Conservation (phyloP, 345 rosid species). For the Murraya koenigii region DNA sequence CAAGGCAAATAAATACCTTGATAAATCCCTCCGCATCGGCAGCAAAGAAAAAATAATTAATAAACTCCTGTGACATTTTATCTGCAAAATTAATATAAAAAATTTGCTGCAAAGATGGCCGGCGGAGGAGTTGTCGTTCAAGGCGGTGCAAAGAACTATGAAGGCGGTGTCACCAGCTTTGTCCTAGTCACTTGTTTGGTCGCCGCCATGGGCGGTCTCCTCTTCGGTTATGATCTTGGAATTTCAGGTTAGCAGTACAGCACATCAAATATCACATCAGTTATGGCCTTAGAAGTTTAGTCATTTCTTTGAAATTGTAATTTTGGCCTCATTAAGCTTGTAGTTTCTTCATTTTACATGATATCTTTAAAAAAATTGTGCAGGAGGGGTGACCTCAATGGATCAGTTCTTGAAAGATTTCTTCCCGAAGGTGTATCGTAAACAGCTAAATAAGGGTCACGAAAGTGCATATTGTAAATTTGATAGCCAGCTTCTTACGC, state of each 20-base stretch:
- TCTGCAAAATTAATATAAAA: neutral
- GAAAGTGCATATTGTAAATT: constrained; percentile 72
- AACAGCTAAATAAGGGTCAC: constrained; percentile 15
- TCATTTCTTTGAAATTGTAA: too few species aligned
- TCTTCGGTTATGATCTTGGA: constrained; percentile 82
- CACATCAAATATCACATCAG: neutral
- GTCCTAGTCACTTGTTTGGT: constrained; percentile 67
- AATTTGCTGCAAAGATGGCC: neutral
- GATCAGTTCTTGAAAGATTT: constrained; percentile 57
- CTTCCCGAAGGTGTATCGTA: constrained; percentile 50
- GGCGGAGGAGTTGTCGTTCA: constrained; percentile 9
- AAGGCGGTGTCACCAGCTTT: constrained; percentile 53
- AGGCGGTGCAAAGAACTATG: constrained; percentile 33
- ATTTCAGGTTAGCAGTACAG: constrained; percentile 49
- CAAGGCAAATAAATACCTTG: neutral
- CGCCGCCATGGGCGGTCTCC: constrained; percentile 83
- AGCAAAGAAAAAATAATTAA: neutral
- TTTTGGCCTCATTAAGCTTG: neutral
- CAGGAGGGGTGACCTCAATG: constrained; percentile 89
- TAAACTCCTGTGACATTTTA: neutral
- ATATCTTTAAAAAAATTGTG: neutral
- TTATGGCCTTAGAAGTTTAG: too few species aligned
- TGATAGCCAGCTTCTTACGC: constrained; percentile 56
- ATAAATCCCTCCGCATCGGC: too few species aligned
- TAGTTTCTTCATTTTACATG: neutral